Conservation (phyloP, 1,284 basidiomycete species). For the Anthracocystis setariae region DNA sequence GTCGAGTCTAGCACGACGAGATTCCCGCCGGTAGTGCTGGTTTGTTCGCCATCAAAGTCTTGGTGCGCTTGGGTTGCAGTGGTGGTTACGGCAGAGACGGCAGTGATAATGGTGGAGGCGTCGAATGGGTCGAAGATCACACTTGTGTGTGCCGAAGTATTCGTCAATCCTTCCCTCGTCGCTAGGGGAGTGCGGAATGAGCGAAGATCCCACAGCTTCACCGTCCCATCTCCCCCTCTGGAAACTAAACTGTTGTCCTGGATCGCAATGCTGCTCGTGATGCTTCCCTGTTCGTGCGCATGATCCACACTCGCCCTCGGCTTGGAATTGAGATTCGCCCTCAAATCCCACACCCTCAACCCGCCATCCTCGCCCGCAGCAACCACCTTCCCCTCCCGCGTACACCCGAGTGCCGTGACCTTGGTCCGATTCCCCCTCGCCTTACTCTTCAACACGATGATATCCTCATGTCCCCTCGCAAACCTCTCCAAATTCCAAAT, state of each 20-base stretch:
- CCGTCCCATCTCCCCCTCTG: constrained; percentile 90
- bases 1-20: constrained; percentile 35
- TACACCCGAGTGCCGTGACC: constrained; percentile 73
- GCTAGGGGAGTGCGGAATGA: constrained; percentile 86
- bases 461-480: constrained; percentile 79
- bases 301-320: constrained; percentile 85
- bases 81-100: constrained; percentile 75
- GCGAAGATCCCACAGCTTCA: constrained; percentile 94
- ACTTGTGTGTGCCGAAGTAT: constrained; percentile 88
- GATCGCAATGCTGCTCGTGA: constrained; percentile 85
- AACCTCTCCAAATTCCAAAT: constrained; percentile 92
- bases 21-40: not conserved
- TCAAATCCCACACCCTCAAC: constrained; percentile 91
- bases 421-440: constrained; percentile 94
- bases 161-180: constrained; percentile 74
- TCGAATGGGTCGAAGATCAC: constrained; percentile 88
- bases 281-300: constrained; percentile 83
- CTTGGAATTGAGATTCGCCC: constrained; percentile 82
- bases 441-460: constrained; percentile 95
- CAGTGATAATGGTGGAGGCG: constrained; percentile 60
- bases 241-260: constrained; percentile 77
- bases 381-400: constrained; percentile 31
- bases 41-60: not conserved
- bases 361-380: constrained; percentile 86
- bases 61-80: not conserved